Base-by-base conservation (phyloP, 73 alveolate species). In the Paramecium tetraurelia region DNA sequence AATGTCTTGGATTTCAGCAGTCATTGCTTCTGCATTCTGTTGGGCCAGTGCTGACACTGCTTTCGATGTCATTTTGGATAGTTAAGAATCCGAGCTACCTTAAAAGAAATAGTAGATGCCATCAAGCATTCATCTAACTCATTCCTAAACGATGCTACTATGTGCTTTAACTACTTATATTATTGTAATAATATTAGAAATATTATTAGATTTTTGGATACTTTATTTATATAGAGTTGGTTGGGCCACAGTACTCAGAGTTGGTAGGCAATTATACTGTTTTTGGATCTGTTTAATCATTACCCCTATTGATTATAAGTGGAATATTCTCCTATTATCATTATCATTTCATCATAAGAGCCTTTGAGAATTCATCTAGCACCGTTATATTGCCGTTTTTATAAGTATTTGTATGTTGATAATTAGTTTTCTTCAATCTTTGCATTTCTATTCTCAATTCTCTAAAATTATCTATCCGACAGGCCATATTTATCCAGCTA, bases 351-450 rank as follows among this genome's bases (percentile, higher is more conserved):
- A 77, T 77, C 4, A 77, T 77, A 0, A 80, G 29, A 80, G 90
- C 90, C 48, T 80, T 80, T 46, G 90, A 80, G 27, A 44, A 80
- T 46, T 80, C 90, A 80, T 80, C 90, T 21, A 80, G 90, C 21
- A 80, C 90, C 20, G 75, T 80, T 14, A 80, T 80, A 18, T 35
- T 80, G 3, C 90, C 90, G 7, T 80, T 80, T 46, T 35, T 80
- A 40, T 46, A 80, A 80, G 90, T 80, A 80, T 16, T 18, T 11
- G 10, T 7, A 48, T 46, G 24, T n/a, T 14, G 9, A 5, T 68
- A 33, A 75, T 43, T 80, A 80, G 90, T 43, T 80, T 46, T 80
- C 90, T 18, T 80, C 90, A 12, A 22, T 80, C 10, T 80, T 80
- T 80, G 90, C 76, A 18, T 80, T 80, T 24, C 35, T 48, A 41